Base-by-base conservation (phyloP, 768 basidiomycete species). In the Mycena rosella region DNA sequence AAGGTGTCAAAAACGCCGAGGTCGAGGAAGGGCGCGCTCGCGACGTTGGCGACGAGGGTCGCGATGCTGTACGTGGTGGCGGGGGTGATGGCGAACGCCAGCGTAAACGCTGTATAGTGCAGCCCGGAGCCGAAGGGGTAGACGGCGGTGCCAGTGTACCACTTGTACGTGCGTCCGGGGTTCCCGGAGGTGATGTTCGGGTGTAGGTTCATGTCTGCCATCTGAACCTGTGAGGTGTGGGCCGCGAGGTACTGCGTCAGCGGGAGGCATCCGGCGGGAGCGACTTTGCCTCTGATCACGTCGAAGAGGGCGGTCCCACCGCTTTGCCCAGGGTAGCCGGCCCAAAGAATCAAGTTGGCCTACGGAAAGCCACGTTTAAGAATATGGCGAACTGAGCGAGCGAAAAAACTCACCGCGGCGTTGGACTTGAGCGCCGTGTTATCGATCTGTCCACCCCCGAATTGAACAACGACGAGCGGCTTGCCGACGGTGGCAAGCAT, bases 201-300 rank as follows among this genome's bases (percentile, higher is more conserved):
- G 18, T 85, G 87, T 32, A 88, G 75, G 3, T 73, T 80, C 87
- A 89, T 89, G 75, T 89, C 85, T 5, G 87, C 87, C 86, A 88
- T 87, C 1, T 78, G 77, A 17, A 88, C 78, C 65, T 85, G 78
- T 53, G 81, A 72, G 22, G 82, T 78, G 72, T 84, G 88, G 55
- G 73, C 78, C 13, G 81, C 80, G 18, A 86, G 85, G 72, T 88
- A 88, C 67, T 88, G 87, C 1, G 87, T 88, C 38, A 80, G 78
- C 10, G 85, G 80, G 11, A 88, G 82, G 40, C 88, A 86, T 24
- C 88, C 88, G 6, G 87, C 82, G 13, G 87, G 87, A 0, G 87
- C 80, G 22, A 75, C 75, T 57, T 85, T 86, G 17, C 88, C 87
- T 1, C 74, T 82, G 10, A 89, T 59, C 64, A 87, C 84, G 61